A percentile compares a stretch with the other conserved stretches of the same genome.
These are phyloP conservation scores for Apiosordaria backusii DNA, from an alignment of 495 filamentous ascomycete genomes.

Conservation along the genomic window DNA sequence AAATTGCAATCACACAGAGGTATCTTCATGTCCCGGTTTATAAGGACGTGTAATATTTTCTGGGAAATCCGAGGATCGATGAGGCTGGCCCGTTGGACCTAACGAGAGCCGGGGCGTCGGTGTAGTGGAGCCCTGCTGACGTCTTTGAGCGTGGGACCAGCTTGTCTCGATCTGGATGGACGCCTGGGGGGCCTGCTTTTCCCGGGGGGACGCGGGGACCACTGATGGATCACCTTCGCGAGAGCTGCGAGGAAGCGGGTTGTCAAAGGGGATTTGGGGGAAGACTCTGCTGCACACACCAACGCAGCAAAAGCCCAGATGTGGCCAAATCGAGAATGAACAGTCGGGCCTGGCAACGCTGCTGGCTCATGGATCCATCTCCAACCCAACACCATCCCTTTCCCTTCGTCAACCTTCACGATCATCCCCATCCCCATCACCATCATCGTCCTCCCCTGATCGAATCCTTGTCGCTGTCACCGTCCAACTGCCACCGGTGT, in stretches of 20 bases:
- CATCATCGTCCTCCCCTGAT: conserved; percentile 15
- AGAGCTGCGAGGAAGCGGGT: conserved; percentile 34
- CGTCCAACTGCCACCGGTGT: conserved; percentile 4
- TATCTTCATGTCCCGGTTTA: no score
- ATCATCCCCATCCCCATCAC: conserved; percentile 26
- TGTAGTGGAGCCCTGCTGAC: conserved; percentile 29
- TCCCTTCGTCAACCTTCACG: conserved; percentile 13
- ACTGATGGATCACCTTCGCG: conserved; percentile 39
- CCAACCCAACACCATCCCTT: conserved; percentile 10
- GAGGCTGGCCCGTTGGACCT: background rate
- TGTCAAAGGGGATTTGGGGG: conserved; percentile 36
- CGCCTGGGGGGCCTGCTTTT: background rate
- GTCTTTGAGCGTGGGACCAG: conserved; percentile 24
- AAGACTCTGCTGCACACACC: conserved; percentile 32
- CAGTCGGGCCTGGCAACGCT: conserved; percentile 23
- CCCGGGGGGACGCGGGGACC: conserved; percentile 25
- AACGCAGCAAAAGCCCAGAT: conserved; percentile 32
- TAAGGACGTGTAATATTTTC: no score
- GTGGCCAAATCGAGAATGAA: conserved; percentile 35
- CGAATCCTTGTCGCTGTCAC: conserved; percentile 31
- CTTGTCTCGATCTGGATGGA: conserved; percentile 27
- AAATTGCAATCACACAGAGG: no score
- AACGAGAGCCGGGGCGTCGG: conserved; percentile 19
- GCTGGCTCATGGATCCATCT: conserved; percentile 23
- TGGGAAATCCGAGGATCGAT: background rate